A percentile compares a stretch with the other conserved stretches of the same genome.
Evolutionary conservation across 1,139 yeast species (phyloP).

Genomic region (Geotrichum reessii): DNA sequence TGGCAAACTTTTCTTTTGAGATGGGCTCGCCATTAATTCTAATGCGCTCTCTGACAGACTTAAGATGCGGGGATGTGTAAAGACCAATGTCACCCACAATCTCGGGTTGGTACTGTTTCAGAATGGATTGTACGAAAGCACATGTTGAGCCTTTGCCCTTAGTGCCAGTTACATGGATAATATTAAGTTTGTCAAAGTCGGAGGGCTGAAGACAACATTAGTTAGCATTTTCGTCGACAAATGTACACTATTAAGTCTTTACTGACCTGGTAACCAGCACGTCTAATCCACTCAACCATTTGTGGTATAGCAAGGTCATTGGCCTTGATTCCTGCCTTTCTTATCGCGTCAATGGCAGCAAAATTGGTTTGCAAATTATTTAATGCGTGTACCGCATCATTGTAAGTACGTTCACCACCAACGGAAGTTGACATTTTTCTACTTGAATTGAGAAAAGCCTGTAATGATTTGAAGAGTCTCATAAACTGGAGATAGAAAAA

Average conservation of each 20-base stretch:
- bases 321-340: conserved; percentile 63
- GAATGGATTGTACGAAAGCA: conserved; percentile 82
- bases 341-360: conserved; percentile 78
- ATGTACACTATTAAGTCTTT: neutral
- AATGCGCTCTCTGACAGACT: conserved; percentile 87
- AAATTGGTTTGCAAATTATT: conserved; percentile 88
- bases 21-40: conserved; percentile 84
- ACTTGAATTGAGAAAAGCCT: neutral
- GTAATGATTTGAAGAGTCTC: neutral
- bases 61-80: conserved; percentile 92
- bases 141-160: conserved; percentile 98
- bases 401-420: conserved; percentile 12
- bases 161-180: conserved; percentile 93
- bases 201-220: conserved; percentile 7
- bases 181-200: conserved; percentile 68
- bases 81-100: conserved; percentile 59
- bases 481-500: neutral
- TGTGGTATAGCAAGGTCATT: conserved; percentile 73
- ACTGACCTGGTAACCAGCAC: conserved; percentile 63
- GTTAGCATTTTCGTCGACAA: neutral
- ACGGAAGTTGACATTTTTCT: conserved; percentile 16
- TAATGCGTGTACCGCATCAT: conserved; percentile 67
- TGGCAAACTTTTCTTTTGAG: conserved; percentile 69
- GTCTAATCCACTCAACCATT: conserved; percentile 83
- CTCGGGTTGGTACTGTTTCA: conserved; percentile 51